Evolutionary conservation across 495 filamentous ascomycete species (phyloP).

Genomic region (Parathielavia appendiculata): DNA sequence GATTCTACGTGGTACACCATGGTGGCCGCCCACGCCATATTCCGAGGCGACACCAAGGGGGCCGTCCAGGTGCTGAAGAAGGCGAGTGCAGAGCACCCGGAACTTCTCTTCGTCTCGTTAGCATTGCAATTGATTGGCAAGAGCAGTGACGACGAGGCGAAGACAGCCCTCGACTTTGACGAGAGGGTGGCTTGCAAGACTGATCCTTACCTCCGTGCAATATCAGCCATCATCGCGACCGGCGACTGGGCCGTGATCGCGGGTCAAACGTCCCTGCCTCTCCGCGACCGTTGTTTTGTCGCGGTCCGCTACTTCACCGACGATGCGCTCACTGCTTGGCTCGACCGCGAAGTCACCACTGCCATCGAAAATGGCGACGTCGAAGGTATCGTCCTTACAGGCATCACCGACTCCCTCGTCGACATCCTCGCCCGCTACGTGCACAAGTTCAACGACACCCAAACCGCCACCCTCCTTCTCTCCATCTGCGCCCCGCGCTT

Average conservation of each 20-base stretch:
- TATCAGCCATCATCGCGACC: constrained; percentile 86
- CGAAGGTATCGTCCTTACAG: constrained; percentile 83
- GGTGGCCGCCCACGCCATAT: constrained; percentile 71
- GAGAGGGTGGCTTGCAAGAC: constrained; percentile 44
- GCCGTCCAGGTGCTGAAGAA: constrained; percentile 49
- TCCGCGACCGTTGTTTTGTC: constrained; percentile 79
- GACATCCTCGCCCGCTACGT: constrained; percentile 86
- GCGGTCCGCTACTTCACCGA: constrained; percentile 82
- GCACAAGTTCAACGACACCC: constrained; percentile 77
- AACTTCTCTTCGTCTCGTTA: constrained; percentile 49
- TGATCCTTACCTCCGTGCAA: constrained; percentile 84
- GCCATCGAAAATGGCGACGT: constrained; percentile 73
- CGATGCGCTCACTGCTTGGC: constrained; percentile 65
- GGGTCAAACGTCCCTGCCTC: constrained; percentile 73
- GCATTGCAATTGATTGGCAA: constrained; percentile 48
- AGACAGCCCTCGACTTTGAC: constrained; percentile 44
- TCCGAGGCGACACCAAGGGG: constrained; percentile 60
- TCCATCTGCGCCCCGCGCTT: constrained; percentile 76
- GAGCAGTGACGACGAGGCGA: constrained; percentile 26
- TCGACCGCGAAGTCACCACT: constrained; percentile 55
- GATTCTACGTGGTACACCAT: constrained; percentile 72
- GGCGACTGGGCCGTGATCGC: constrained; percentile 82
- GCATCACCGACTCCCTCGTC: constrained; percentile 70
- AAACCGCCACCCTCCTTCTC: constrained; percentile 82
- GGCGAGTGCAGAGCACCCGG: constrained; percentile 45